Conservation (phyloP, 192 early-diverging fungal species). For the Backusella circina region DNA sequence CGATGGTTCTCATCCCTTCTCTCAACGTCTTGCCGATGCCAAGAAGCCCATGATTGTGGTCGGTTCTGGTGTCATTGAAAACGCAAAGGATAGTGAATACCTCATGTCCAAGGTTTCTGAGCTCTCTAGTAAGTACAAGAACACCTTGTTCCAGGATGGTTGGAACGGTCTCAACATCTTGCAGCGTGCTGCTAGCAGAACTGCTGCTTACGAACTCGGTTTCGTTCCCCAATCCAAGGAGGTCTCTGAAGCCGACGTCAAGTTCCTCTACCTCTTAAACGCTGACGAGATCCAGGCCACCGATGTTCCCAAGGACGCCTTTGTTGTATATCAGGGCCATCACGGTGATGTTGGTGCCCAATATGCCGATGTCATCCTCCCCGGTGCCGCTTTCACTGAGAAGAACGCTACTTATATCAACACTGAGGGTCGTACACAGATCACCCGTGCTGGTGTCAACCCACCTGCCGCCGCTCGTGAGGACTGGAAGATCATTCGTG, state of each 20-base stretch:
- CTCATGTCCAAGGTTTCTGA: slow-evolving; percentile 74
- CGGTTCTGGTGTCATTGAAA: slow-evolving; percentile 76
- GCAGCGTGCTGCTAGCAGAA: slow-evolving; percentile 83
- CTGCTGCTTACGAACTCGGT: slow-evolving; percentile 90
- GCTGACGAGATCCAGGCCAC: slow-evolving; percentile 81
- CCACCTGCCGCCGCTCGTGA: slow-evolving; percentile 89
- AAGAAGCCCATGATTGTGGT: slow-evolving; percentile 91
- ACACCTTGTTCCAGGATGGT: slow-evolving; percentile 63
- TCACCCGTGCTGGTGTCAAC: slow-evolving; percentile 88
- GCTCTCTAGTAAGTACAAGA: slow-evolving; percentile 64
- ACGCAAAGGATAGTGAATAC: slow-evolving; percentile 63
- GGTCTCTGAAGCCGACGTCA: slow-evolving; percentile 30
- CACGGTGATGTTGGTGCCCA: slow-evolving; percentile 96
- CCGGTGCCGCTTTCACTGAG: slow-evolving; percentile 94
- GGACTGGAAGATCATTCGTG: slow-evolving; percentile 99
- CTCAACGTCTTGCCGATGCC: slow-evolving; percentile 69
- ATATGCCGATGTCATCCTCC: slow-evolving; percentile 94
- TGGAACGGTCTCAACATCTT: slow-evolving; percentile 94
- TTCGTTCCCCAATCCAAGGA: slow-evolving; percentile 63
- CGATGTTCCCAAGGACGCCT: slow-evolving; percentile 84
- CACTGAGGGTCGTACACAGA: slow-evolving; percentile 94
- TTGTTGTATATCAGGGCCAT: slow-evolving; percentile 99
- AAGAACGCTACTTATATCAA: slow-evolving; percentile 95
- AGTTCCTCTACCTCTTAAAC: slow-evolving; percentile 90
- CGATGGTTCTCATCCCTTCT: slow-evolving; percentile 69